Conservation (phyloP, 176 grass and related monocot genomes). For the Oryza meridionalis region DNA sequence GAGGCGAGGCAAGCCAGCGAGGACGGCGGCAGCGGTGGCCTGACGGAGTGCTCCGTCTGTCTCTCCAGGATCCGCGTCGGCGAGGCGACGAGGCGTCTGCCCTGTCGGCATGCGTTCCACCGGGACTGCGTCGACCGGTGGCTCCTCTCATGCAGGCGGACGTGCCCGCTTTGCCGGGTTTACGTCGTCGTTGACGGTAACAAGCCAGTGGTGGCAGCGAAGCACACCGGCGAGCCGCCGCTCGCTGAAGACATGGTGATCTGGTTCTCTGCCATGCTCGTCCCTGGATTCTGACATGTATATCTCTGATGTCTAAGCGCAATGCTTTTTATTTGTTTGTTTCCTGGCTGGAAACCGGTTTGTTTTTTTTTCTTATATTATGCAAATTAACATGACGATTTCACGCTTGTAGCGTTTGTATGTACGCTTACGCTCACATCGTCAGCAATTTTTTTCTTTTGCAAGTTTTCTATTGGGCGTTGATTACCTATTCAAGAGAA, state of each 20-base stretch:
- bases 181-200: conserved; percentile 37
- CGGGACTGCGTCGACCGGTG: conserved; percentile 70
- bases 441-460: background rate
- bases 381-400: background rate
- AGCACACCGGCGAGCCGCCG: conserved; percentile 29
- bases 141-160: conserved; percentile 60
- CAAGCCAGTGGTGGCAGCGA: conserved; percentile 5
- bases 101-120: conserved; percentile 68
- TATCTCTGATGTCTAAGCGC: background rate
- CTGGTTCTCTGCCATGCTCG: conserved; percentile 77
- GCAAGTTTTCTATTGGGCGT: background rate
- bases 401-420: background rate
- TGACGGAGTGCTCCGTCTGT: conserved; percentile 67
- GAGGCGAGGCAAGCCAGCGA: conserved; percentile 26
- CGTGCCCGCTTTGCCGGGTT: conserved; percentile 76
- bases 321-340: background rate
- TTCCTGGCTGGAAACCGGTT: background rate
- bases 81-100: conserved; percentile 57
- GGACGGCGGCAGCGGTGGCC: background rate
- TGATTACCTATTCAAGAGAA: background rate
- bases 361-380: background rate
- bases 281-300: conserved; percentile 66
- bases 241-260: conserved; percentile 63
- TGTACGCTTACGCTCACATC: background rate
- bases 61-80: conserved; percentile 44